A percentile compares a stretch with the other conserved stretches of the same genome.
These are phyloP conservation scores for Sugiyamaella novakii DNA, from an alignment of 1,139 yeast species.

Conservation along the genomic window DNA sequence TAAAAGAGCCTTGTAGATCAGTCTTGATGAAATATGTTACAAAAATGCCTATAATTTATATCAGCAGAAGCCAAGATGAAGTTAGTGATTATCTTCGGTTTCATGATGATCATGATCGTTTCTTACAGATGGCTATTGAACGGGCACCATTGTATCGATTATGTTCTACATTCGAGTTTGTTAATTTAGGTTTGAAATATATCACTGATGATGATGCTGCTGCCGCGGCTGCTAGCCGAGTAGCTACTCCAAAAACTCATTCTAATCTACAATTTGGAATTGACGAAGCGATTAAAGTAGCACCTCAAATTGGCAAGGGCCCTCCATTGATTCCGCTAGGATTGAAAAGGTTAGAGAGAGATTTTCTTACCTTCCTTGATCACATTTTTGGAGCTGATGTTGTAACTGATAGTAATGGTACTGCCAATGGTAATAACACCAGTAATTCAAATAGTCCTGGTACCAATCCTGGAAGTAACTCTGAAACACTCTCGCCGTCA, in stretches of 20 bases:
- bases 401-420: not conserved
- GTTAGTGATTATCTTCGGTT: conserved; percentile 23
- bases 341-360: conserved; percentile 27
- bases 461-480: too few relatives aligned
- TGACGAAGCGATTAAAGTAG: not conserved
- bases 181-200: conserved; percentile 24
- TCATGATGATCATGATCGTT: conserved; percentile 24
- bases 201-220: conserved; percentile 9
- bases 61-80: conserved; percentile 26
- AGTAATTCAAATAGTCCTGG: not conserved
- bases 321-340: conserved; percentile 19
- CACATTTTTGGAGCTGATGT: conserved; percentile 19
- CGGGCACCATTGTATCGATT: conserved; percentile 25
- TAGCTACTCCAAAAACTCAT: conserved; percentile 1
- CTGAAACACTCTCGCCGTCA: not conserved
- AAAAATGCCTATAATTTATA: conserved; percentile 27
- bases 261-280: not conserved
- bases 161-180: conserved; percentile 29
- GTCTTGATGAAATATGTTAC: conserved; percentile 17
- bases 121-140: conserved; percentile 19
- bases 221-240: conserved; percentile 1
- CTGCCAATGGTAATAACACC: not conserved
- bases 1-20: conserved; percentile 21
- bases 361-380: conserved; percentile 26
- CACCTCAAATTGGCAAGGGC: not conserved